phyloP scores from a whole-genome alignment of 2,329 filamentous ascomycete genomes.

The Decorospora gaudefroyi region DNA sequence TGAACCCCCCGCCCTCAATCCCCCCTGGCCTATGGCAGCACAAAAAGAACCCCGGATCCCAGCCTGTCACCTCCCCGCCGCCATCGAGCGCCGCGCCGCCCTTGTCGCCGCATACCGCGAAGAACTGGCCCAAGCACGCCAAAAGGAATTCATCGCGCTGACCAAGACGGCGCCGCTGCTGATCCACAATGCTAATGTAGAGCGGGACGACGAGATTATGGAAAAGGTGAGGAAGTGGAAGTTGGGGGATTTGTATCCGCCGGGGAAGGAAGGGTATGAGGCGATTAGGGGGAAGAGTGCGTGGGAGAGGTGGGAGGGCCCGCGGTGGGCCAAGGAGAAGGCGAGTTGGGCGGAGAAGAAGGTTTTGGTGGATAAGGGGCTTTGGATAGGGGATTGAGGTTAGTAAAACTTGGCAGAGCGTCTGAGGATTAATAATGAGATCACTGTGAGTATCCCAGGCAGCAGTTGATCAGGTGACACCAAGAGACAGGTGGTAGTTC shows the following conservation, averaged over 20 bases:
- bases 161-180: neutral
- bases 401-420: neutral
- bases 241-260: conserved; percentile 7
- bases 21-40: neutral
- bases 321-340: conserved; percentile 2
- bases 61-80: conserved; percentile 1
- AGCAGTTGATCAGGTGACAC: no score
- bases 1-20: neutral
- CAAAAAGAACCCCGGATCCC: neutral
- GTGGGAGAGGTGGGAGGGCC: conserved; percentile 16
- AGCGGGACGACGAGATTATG: neutral
- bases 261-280: neutral
- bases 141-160: neutral
- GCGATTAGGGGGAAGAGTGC: neutral
- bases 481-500: no score
- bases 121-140: neutral
- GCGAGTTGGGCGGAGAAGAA: neutral
- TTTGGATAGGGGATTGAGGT: conserved; percentile 1
- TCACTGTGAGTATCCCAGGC: neutral
- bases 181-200: no score
- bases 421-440: no score
- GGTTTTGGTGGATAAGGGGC: neutral
- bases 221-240: conserved; percentile 8
- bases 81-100: neutral
- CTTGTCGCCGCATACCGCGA: neutral